These are phyloP conservation scores for Pseudogymnoascus sp. DNA, from an alignment of 2,329 filamentous ascomycete species.

Conservation along the genomic window DNA sequence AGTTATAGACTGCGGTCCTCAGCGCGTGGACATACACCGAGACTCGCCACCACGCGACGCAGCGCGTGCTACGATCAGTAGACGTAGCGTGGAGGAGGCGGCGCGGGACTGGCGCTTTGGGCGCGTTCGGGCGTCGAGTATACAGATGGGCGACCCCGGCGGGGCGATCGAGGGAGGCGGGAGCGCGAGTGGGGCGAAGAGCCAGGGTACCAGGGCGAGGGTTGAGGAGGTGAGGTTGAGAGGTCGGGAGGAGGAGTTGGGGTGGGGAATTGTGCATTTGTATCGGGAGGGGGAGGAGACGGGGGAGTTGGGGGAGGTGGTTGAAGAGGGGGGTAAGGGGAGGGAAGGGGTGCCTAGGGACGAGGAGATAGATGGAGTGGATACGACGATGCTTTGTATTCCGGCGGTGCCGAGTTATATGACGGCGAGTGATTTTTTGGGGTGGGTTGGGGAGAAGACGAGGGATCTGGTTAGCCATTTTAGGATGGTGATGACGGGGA, in stretches of 20 bases:
- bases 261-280: conserved; percentile 89
- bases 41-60: neutral
- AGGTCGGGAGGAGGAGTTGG: conserved; percentile 61
- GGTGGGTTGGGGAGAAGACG: conserved; percentile 83
- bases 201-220: conserved; percentile 59
- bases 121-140: conserved; percentile 67
- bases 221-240: conserved; percentile 63
- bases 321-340: conserved; percentile 21
- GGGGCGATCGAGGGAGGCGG: conserved; percentile 29
- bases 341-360: conserved; percentile 21
- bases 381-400: conserved; percentile 74
- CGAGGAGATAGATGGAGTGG: conserved; percentile 22
- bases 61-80: neutral
- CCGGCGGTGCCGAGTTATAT: conserved; percentile 92
- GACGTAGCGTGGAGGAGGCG: conserved; percentile 33
- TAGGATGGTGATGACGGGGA: conserved; percentile 82
- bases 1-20: conserved; percentile 43
- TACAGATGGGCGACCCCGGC: conserved; percentile 53
- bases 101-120: conserved; percentile 73
- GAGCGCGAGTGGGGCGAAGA: conserved; percentile 24
- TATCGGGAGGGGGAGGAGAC: conserved; percentile 80
- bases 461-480: conserved; percentile 85
- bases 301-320: conserved; percentile 37
- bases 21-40: neutral
- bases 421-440: conserved; percentile 80